Conservation (phyloP, 169 alveolate genomes). For the Plasmodium inui region DNA sequence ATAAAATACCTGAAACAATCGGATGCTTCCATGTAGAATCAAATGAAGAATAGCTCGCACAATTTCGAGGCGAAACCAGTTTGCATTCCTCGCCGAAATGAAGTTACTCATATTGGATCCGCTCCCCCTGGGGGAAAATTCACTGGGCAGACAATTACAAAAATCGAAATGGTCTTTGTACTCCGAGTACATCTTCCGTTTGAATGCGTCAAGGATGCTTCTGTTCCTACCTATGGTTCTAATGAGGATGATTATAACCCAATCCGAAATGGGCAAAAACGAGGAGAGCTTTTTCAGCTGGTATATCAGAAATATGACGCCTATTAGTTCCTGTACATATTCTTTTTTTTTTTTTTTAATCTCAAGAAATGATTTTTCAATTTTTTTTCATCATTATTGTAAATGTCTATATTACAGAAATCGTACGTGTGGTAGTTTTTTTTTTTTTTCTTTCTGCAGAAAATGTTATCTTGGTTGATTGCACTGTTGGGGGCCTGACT, state of each 20-base stretch:
- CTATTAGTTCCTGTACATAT: conserved; percentile 42
- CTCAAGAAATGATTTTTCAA: conserved; percentile 59
- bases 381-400: conserved; percentile 29
- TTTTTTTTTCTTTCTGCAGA: conserved; percentile 8
- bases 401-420: conserved; percentile 52
- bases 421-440: conserved; percentile 36
- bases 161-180: conserved; percentile 51
- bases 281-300: conserved; percentile 60
- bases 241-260: conserved; percentile 11
- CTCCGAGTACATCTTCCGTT: conserved; percentile 28
- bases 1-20: conserved; percentile 23
- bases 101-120: not conserved
- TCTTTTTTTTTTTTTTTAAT: conserved; percentile 73
- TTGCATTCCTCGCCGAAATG: conserved; percentile 6
- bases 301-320: conserved; percentile 31
- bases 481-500: not conserved
- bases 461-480: not conserved
- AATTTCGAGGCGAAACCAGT: conserved; percentile 16
- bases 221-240: conserved; percentile 48
- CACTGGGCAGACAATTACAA: conserved; percentile 11
- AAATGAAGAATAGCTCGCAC: conserved; percentile 24
- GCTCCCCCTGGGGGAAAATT: not conserved
- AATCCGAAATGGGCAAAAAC: conserved; percentile 31
- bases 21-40: conserved; percentile 22
- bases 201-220: conserved; percentile 18